Conservation (phyloP, 139 green algal species). For the Pleodorina starrii region DNA sequence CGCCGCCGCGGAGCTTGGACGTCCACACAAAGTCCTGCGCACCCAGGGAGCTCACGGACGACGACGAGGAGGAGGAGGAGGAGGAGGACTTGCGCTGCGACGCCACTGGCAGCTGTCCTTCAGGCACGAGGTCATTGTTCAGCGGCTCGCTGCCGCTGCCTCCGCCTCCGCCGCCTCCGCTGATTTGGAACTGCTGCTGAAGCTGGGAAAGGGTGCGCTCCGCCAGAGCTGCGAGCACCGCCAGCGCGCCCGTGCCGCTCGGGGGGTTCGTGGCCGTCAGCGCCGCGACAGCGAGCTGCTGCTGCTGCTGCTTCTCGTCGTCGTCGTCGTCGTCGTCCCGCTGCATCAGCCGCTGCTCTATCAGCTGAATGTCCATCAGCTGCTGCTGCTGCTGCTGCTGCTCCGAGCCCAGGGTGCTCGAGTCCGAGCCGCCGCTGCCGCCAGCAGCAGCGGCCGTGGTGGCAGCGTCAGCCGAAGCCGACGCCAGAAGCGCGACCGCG, state of each 20-base stretch:
- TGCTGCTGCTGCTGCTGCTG: conserved; percentile 14
- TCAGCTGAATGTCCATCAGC: neutral
- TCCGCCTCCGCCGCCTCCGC: neutral
- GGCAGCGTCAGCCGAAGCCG: neutral
- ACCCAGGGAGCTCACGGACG: neutral
- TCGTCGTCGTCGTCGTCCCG: neutral
- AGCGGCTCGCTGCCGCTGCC: neutral
- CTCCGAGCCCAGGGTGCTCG: neutral
- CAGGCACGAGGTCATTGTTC: neutral
- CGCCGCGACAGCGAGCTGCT: neutral
- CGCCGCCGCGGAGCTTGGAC: neutral
- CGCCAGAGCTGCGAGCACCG: neutral
- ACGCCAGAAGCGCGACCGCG: neutral
- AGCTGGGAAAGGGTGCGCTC: neutral
- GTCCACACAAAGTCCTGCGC: conserved; percentile 10
- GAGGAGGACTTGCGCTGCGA: too few relatives aligned
- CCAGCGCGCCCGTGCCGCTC: neutral
- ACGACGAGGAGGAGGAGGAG: too few relatives aligned
- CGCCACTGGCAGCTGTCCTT: neutral
- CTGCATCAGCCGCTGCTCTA: neutral
- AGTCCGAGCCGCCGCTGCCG: neutral
- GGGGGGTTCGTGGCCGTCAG: too few relatives aligned
- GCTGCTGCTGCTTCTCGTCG: neutral
- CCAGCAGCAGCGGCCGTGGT: neutral
- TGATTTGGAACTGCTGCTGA: neutral